Evolutionary conservation across 768 basidiomycete species (phyloP).

Genomic region (Rhodotorula graminis): DNA sequence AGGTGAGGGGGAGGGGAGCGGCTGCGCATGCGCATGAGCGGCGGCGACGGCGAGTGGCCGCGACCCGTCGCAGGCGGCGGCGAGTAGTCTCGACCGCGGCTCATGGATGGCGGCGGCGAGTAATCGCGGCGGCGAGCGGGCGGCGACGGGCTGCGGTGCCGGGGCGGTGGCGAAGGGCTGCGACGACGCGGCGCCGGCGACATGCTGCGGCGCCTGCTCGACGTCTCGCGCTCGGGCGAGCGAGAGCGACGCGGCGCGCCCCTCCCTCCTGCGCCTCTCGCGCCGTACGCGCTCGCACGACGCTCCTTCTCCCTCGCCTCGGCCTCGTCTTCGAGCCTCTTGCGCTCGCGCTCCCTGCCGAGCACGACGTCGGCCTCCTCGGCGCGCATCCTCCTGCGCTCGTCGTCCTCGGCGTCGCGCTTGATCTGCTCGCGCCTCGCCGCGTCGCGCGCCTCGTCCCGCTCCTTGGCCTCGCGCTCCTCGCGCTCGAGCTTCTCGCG

Average conservation of each 20-base stretch:
- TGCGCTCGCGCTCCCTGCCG: neutral
- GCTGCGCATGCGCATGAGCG: neutral
- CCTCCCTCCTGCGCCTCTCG: neutral
- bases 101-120: neutral
- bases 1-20: neutral
- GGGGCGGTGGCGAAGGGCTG: neutral
- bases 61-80: neutral
- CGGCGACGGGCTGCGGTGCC: neutral
- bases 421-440: neutral
- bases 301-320: neutral
- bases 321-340: neutral
- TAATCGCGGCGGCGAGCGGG: neutral
- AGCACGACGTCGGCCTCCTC: neutral
- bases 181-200: neutral
- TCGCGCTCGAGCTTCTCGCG: conserved; percentile 2
- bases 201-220: neutral
- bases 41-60: neutral
- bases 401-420: neutral
- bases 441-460: neutral
- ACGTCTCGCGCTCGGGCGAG: conserved; percentile 1
- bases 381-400: too few relatives aligned
- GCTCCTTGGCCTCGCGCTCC: neutral
- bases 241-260: too few relatives aligned
- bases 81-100: too few relatives aligned
- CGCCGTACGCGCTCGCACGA: neutral